Evolutionary conservation across 2,329 filamentous ascomycete species (phyloP).

Genomic region (Xylariaceae sp.): DNA sequence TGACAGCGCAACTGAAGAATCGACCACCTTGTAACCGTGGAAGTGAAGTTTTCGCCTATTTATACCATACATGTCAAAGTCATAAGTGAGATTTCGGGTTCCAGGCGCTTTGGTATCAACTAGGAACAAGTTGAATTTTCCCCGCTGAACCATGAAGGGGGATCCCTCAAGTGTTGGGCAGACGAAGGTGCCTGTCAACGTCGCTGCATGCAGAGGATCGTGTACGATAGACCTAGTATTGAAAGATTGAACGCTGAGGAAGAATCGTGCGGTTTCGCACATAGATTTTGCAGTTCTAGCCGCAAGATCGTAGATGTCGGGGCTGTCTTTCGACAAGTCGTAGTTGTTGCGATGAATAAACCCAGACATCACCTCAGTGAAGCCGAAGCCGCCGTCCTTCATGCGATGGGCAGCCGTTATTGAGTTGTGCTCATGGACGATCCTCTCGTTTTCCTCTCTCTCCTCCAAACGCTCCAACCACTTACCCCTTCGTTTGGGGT

Average conservation of each 20-base stretch:
- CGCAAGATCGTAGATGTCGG: slow-evolving; percentile 59
- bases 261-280: slow-evolving; percentile 63
- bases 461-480: slow-evolving; percentile 34
- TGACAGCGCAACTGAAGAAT: slow-evolving; percentile 63
- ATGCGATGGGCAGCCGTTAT: slow-evolving; percentile 51
- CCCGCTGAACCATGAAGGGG: slow-evolving; percentile 65
- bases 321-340: slow-evolving; percentile 50
- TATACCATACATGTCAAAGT: slow-evolving; percentile 64
- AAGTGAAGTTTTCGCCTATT: slow-evolving; percentile 61
- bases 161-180: slow-evolving; percentile 60
- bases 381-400: slow-evolving; percentile 59
- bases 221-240: slow-evolving; percentile 55
- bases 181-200: slow-evolving; percentile 65
- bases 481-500: slow-evolving; percentile 28
- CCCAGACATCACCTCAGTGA: slow-evolving; percentile 70
- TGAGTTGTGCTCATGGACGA: slow-evolving; percentile 45
- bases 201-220: slow-evolving; percentile 55
- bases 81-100: slow-evolving; percentile 64
- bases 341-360: slow-evolving; percentile 56
- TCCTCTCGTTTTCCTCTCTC: slow-evolving; percentile 43
- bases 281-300: slow-evolving; percentile 58
- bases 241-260: slow-evolving; percentile 63
- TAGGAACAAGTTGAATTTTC: slow-evolving; percentile 63
- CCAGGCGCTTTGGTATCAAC: slow-evolving; percentile 59
- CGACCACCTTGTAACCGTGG: slow-evolving; percentile 66